Evolutionary conservation across 164 flowering plant species (phyloP), one percentile per base, ranked within the genome.

Genomic region (Umbellularia californica): DNA sequence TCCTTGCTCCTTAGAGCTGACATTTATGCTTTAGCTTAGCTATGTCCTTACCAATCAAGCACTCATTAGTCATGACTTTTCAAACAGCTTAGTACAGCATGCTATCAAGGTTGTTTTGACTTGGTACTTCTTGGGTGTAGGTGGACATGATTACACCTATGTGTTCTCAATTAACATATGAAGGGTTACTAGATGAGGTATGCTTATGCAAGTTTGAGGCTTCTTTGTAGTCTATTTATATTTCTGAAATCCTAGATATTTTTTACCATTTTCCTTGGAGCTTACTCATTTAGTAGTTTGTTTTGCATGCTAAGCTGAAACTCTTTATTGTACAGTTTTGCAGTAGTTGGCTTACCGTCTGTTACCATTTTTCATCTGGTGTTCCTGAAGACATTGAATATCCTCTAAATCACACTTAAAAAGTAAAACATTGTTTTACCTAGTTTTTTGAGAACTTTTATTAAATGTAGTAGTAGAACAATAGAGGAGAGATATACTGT

Each of bases 91-190:
- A 15, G 10, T 50, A 1, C 71, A 25, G 23, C 33, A n/a, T 64
- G 52, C 20, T 68, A 3, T 9, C 17, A 71, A 2, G 19, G 55
- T 69, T 70, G 23, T 68, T 67, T 25, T 71, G 76, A 68, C 63
- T 70, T 25, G 20, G 17, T 74, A 19, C 22, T 60, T 23, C 20
- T 58, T 68, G 65, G 23, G 58, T 87, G 79, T 86, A 95, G 99
- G 97, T 95, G 77, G 99, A 95, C 87, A 92, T 93, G 96, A 82
- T n/a, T n/a, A n/a, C n/a, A n/a, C n/a, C 99, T 22, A 90, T 95
- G 97, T 92, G 92, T 78, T 67, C 96, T 71, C 99, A 93, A 70
- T 83, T 95, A 69, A 95, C 99, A 72, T 95, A 95, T 83, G 99
- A 95, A 84, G 98, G 99, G 64, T 84, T 95, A 78, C 65, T 95